These are phyloP conservation scores for Phytophthora hibernalis DNA, from an alignment of 352 stramenopile species.

Conservation along the genomic window DNA sequence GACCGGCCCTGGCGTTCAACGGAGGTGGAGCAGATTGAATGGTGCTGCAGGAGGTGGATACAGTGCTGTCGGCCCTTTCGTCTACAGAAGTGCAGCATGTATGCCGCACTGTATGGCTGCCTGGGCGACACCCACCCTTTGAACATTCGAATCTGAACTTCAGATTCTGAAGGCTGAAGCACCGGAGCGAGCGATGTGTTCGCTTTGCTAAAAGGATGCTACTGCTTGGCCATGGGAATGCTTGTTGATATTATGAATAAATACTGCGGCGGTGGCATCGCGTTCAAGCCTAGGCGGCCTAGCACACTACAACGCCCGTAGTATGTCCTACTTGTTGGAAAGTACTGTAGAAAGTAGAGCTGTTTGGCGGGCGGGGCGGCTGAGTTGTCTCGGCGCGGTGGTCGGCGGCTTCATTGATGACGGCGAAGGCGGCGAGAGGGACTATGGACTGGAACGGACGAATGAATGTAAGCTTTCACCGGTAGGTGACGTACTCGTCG, in stretches of 20 bases:
- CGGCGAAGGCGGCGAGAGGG: constrained; percentile 13
- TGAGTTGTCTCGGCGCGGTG: too few species aligned
- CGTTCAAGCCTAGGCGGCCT: constrained; percentile 28
- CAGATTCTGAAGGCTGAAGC: too few species aligned
- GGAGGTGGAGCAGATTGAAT: neutral
- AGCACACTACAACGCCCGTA: too few species aligned
- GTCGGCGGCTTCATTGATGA: too few species aligned
- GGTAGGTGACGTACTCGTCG: too few species aligned
- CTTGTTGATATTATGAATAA: constrained; percentile 26
- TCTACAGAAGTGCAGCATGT: neutral
- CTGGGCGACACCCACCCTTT: neutral
- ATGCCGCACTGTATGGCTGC: too few species aligned
- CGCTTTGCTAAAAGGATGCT: neutral
- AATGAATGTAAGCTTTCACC: constrained; percentile 15
- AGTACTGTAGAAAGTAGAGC: too few species aligned
- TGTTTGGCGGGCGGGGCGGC: too few species aligned
- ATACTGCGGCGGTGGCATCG: constrained; percentile 19
- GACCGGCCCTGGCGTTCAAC: neutral
- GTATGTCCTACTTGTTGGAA: too few species aligned
- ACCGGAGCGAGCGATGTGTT: neutral
- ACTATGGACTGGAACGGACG: constrained; percentile 14
- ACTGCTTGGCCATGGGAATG: neutral
- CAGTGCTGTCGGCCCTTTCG: neutral
- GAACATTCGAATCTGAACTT: neutral
- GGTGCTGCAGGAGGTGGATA: too few species aligned